These are phyloP conservation scores for Lasiodiplodia hormozganensis DNA, from an alignment of 2,329 filamentous ascomycete genomes.

Conservation along the genomic window DNA sequence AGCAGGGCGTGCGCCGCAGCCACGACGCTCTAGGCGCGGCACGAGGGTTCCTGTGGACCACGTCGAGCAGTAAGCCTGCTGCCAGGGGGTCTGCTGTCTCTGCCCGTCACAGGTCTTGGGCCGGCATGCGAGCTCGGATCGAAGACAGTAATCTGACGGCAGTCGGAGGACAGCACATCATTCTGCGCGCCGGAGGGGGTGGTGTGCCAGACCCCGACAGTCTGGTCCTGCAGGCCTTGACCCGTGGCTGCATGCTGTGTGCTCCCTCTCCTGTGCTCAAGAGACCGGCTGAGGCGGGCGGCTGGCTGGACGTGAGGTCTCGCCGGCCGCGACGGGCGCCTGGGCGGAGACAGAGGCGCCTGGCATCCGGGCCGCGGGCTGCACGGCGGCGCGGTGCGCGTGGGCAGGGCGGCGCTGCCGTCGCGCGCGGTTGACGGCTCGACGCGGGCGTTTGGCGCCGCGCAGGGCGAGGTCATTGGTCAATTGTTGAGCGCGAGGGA, in stretches of 20 bases:
- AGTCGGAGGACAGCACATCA: constrained; percentile 28
- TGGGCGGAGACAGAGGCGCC: neutral
- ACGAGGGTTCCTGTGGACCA: constrained; percentile 17
- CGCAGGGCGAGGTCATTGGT: neutral
- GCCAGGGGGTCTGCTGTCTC: constrained; percentile 18
- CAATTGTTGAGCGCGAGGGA: constrained; percentile 4
- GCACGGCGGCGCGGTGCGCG: constrained; percentile 1
- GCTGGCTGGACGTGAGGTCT: neutral
- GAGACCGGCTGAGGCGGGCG: neutral
- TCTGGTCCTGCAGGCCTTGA: constrained; percentile 13
- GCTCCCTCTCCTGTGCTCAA: neutral
- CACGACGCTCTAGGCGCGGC: constrained; percentile 9
- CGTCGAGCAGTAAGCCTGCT: constrained; percentile 22
- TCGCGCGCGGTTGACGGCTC: constrained; percentile 1
- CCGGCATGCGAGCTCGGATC: constrained; percentile 16
- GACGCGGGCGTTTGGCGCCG: constrained; percentile 3
- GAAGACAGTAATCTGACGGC: constrained; percentile 23
- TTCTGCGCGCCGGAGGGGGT: constrained; percentile 13
- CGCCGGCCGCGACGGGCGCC: neutral
- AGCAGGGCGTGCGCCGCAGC: constrained; percentile 22
- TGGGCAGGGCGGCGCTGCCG: constrained; percentile 1
- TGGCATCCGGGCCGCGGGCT: neutral
- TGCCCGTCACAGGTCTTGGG: neutral
- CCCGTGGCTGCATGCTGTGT: constrained; percentile 14
- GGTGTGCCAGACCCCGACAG: constrained; percentile 20